Percentiles rank a stretch among this genome's conserved stretches.
Conservation (phyloP, 352 stramenopile species). For the Globisporangium megalacanthum region DNA sequence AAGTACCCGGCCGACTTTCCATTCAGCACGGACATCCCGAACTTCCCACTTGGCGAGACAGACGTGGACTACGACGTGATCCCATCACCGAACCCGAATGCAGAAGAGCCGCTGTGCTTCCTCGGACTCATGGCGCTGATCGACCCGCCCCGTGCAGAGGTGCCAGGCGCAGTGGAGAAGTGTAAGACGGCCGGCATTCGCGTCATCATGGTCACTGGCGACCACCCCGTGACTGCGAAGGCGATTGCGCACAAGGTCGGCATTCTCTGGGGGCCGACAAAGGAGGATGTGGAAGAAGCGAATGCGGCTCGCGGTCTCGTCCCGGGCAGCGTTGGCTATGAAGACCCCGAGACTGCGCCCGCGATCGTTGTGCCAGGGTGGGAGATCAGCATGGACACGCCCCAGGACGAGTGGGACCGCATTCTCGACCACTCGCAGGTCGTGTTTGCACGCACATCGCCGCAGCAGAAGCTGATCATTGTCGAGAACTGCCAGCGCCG, state of each 20-base stretch:
- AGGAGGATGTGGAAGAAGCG: slow-evolving; percentile 78
- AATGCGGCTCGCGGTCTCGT: slow-evolving; percentile 44
- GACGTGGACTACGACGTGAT: slow-evolving; percentile 53
- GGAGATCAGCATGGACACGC: slow-evolving; percentile 49
- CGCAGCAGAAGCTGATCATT: slow-evolving; percentile 90
- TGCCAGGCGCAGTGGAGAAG: slow-evolving; percentile 89
- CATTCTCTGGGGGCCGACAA: slow-evolving; percentile 87
- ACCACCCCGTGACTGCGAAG: slow-evolving; percentile 91
- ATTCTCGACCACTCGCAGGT: slow-evolving; percentile 92
- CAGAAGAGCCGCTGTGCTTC: slow-evolving; percentile 88
- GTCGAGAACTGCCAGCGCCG: slow-evolving; percentile 82
- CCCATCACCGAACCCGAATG: slow-evolving; percentile 57
- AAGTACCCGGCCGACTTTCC: slow-evolving; percentile 42
- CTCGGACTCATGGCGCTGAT: slow-evolving; percentile 94
- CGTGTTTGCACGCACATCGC: slow-evolving; percentile 93
- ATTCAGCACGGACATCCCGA: slow-evolving; percentile 84
- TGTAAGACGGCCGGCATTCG: slow-evolving; percentile 88
- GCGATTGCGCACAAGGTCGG: slow-evolving; percentile 92
- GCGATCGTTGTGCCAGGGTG: slow-evolving; percentile 72
- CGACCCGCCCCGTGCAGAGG: slow-evolving; percentile 94
- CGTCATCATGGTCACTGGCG: slow-evolving; percentile 98
- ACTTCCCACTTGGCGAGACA: slow-evolving; percentile 75
- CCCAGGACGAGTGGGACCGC: slow-evolving; percentile 60
- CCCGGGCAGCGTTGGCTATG: slow-evolving; percentile 61
- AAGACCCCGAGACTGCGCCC: slow-evolving; percentile 61